A percentile compares a stretch with the other conserved stretches of the same genome.
phyloP scores from a whole-genome alignment of 2,329 filamentous ascomycete genomes.

The Gaeumannomyces tritici region DNA sequence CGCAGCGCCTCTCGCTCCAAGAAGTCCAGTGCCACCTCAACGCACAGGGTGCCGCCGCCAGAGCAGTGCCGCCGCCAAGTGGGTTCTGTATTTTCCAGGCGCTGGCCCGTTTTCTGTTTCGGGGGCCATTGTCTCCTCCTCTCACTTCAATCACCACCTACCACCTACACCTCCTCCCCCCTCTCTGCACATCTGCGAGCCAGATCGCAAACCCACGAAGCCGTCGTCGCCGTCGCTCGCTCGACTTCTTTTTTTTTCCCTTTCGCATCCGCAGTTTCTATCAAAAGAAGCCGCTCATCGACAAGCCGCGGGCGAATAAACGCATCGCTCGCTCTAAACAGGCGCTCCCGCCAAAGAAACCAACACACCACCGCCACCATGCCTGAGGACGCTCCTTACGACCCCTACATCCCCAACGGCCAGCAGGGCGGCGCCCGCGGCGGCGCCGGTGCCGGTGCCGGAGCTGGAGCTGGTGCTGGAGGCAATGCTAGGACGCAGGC shows the following conservation, averaged over 20 bases:
- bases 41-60: neutral
- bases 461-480: constrained; percentile 29
- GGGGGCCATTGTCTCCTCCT: neutral
- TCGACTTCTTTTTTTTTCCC: no score
- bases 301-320: neutral
- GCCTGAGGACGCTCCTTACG: constrained; percentile 60
- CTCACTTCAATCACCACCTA: neutral
- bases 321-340: neutral
- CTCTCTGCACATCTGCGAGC: neutral
- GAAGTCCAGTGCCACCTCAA: no score
- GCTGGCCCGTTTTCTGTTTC: neutral
- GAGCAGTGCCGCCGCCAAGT: no score
- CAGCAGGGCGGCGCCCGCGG: constrained; percentile 25
- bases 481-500: constrained; percentile 46
- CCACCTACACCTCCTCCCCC: neutral
- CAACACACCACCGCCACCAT: constrained; percentile 25
- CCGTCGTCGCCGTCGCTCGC: neutral
- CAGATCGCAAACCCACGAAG: neutral
- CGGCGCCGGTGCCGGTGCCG: constrained; percentile 23
- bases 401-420: constrained; percentile 78
- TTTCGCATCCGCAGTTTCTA: neutral
- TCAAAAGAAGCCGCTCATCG: neutral
- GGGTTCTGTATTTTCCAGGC: neutral
- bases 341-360: neutral
- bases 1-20: neutral